phyloP scores from a whole-genome alignment of 495 filamentous ascomycete species.

The Friedmanniomyces simplex region DNA sequence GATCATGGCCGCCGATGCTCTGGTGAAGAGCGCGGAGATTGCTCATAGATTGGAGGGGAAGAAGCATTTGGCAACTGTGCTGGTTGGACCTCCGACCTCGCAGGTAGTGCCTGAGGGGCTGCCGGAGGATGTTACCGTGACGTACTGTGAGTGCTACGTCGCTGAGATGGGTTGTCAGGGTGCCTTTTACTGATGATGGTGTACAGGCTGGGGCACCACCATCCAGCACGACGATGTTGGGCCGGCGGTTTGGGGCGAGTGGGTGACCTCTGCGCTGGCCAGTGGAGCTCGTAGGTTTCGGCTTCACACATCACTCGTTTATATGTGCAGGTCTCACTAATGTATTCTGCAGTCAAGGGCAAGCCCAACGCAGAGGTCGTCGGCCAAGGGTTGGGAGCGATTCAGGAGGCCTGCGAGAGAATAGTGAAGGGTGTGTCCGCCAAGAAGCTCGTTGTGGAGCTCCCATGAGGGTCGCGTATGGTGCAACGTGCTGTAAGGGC shows the following conservation, averaged over 20 bases:
- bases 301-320: slow-evolving; percentile 21
- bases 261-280: not conserved
- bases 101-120: not conserved
- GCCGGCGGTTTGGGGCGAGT: slow-evolving; percentile 30
- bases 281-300: slow-evolving; percentile 22
- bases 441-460: slow-evolving; percentile 24
- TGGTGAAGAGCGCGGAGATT: slow-evolving; percentile 7
- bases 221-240: slow-evolving; percentile 13
- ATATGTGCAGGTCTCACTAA: no score
- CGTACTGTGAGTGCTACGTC: slow-evolving; percentile 11
- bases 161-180: no score
- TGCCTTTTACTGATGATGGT: not conserved
- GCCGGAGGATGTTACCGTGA: slow-evolving; percentile 5
- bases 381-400: slow-evolving; percentile 19
- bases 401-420: slow-evolving; percentile 22
- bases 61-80: slow-evolving; percentile 15
- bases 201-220: not conserved
- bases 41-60: slow-evolving; percentile 18
- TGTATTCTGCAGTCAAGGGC: slow-evolving; percentile 30
- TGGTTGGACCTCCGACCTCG: not conserved
- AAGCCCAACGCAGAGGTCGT: slow-evolving; percentile 26
- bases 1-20: slow-evolving; percentile 3
- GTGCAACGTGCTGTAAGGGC: not conserved
- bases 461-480: slow-evolving; percentile 3
- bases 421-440: slow-evolving; percentile 23